Evolutionary conservation across 2,329 filamentous ascomycete species (phyloP), one percentile per base, ranked within the genome.

Genomic region (Pestalotiopsis sp.): DNA sequence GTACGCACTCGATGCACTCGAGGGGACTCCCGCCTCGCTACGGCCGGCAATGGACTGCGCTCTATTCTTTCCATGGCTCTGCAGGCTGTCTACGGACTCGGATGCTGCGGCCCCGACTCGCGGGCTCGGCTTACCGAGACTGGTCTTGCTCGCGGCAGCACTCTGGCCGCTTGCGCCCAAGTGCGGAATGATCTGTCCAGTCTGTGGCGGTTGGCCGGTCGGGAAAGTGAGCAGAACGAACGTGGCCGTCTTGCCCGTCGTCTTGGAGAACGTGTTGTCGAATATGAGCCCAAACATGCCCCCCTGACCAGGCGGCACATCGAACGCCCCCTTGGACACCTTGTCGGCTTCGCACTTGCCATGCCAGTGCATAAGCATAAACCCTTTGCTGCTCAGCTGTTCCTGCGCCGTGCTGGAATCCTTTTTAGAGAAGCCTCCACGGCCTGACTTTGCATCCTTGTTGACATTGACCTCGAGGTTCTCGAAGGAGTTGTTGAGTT

Each of bases 191-290:
- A 93, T 88, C 71, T 91, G 89, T 3, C 90, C 89, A 17, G 90
- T 90, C 75, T 93, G 92, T 1, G 93, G 93, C 40, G 93, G 89
- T 5, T 89, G 87, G 72, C 91, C 92, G 44, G 94, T 94, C 10
- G 95, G 94, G 75, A 98, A 98, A 52, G 94, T 98, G 78, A 98
- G 87, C 65, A 99, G 88, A 44, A 98, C 94, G 75, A 99, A 93
- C 7, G 95, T 98, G 22, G 94, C 94, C 38, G 92, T 97, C 82
- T 99, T 99, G 65, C 94, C 96, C 56, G 92, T 91, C 79, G 91
- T 93, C 82, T 98, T 98, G 69, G 94, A 97, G 78, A 99, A 99
- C 35, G 96, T 99, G 77, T 99, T 99, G 87, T 99, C 96, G 76
- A 99, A 97, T 39, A 98, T 94, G 69, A 99, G 84, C 67, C 94